These are phyloP conservation scores for Neurospora sp. DNA, from an alignment of 495 filamentous ascomycete genomes.

Conservation along the genomic window DNA sequence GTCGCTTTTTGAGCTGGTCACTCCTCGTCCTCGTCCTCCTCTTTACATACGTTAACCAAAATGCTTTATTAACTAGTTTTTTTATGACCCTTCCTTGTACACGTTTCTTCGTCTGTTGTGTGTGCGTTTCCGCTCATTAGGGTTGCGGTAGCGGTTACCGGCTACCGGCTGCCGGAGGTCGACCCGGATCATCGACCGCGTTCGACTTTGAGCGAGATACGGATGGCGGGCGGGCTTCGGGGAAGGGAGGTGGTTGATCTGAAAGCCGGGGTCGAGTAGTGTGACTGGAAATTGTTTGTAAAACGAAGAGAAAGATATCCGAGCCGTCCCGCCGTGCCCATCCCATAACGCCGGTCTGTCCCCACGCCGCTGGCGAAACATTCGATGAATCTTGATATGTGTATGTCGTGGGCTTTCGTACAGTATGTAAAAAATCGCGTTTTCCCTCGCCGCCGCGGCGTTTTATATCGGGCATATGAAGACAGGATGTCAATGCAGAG, in stretches of 20 bases:
- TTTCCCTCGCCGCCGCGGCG: conserved; percentile 13
- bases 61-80: not conserved
- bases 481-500: not conserved
- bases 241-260: too few species aligned
- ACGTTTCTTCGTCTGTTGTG: not conserved
- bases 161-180: not conserved
- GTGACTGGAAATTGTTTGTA: not conserved
- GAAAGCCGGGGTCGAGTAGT: not conserved
- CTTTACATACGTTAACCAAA: not conserved
- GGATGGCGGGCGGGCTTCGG: not conserved
- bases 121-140: not conserved
- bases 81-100: not conserved
- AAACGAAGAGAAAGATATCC: conserved; percentile 9
- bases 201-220: not conserved
- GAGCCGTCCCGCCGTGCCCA: conserved; percentile 1
- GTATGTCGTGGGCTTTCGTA: conserved; percentile 27
- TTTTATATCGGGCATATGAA: not conserved
- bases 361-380: conserved; percentile 7
- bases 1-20: not conserved
- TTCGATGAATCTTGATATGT: conserved; percentile 21
- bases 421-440: conserved; percentile 21
- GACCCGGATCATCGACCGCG: not conserved
- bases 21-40: not conserved
- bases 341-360: conserved; percentile 11
- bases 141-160: not conserved